These are phyloP conservation scores for Tillandsia fasciculata DNA, from an alignment of 176 grass and related monocot genomes.

Conservation along the genomic window DNA sequence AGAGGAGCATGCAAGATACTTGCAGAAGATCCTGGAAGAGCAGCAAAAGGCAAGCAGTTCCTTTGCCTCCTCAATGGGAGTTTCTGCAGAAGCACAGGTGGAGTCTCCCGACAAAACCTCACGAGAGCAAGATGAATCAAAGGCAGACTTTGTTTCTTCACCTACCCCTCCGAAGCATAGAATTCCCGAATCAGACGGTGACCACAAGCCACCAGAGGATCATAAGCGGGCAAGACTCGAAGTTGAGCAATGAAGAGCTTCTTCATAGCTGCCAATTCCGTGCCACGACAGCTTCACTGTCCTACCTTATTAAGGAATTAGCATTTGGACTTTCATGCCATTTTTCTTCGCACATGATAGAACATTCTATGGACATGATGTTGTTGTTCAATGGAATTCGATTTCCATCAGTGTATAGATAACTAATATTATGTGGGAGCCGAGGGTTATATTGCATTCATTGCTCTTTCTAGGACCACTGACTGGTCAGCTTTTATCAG, in stretches of 20 bases:
- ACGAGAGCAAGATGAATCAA: slow-evolving; percentile 5
- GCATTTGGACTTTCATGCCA: slow-evolving; percentile 2
- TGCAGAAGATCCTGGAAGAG: slow-evolving; percentile 76
- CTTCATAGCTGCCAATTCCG: slow-evolving; percentile 21
- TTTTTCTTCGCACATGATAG: not conserved
- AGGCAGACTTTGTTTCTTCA: slow-evolving; percentile 12
- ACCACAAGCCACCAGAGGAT: slow-evolving; percentile 20
- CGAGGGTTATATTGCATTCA: not conserved
- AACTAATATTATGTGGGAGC: not conserved
- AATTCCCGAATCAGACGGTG: slow-evolving; percentile 12
- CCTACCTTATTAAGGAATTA: slow-evolving; percentile 14
- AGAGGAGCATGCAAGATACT: slow-evolving; percentile 72
- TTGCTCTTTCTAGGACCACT: not conserved
- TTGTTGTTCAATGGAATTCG: slow-evolving; percentile 13
- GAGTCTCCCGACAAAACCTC: slow-evolving; percentile 1
- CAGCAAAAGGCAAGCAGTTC: slow-evolving; percentile 46
- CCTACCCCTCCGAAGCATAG: slow-evolving; percentile 4
- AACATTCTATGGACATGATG: slow-evolving; percentile 10
- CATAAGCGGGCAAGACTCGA: slow-evolving; percentile 33
- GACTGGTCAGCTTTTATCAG: no score
- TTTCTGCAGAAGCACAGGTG: slow-evolving; percentile 15
- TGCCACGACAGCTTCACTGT: slow-evolving; percentile 3
- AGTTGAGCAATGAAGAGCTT: slow-evolving; percentile 27
- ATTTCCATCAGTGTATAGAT: slow-evolving; percentile 14
- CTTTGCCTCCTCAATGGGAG: slow-evolving; percentile 9